Evolutionary conservation across 2,329 filamentous ascomycete species (phyloP), one percentile per base, ranked within the genome.

Genomic region (Ceratocystis huliohia): DNA sequence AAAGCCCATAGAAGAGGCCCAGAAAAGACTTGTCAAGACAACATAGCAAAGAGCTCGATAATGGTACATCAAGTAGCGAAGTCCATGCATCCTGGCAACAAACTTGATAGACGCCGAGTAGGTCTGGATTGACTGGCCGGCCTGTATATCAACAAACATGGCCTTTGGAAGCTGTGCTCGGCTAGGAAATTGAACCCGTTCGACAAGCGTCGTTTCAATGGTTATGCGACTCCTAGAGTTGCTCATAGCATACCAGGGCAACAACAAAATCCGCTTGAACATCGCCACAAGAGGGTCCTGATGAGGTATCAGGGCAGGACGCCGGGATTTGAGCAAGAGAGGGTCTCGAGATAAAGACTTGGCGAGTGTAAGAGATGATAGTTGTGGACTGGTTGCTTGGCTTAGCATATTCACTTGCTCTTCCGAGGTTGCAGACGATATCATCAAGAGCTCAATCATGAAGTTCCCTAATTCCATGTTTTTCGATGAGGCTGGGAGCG

Each of bases 391-490:
- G 7, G 30, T 41, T 41, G 65, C 64, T 7, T 65, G 59, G n/a
- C 53, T 25, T 5, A 56, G 17, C n/a, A 59, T 33, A 7, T 50
- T 41, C 10, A 46, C 53, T 17, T 37, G 28, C 13, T 28, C 57
- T 10, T 64, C 45, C 2, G 44, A 50, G 8, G 46, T 44, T 15
- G 64, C 25, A 10, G 50, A 57, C 15, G 66, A 57, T 10, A 63
- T 7, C 28, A 64, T 37, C 13, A 65, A 82, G 17, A 96, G 78
- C 61, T 89, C 87, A 20, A 97, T 78, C 94, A 99, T 99, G 79
- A 96, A 97, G 77, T 97, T 97, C 33, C 94, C 94, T 15, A 83
- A 82, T 1, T 82, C 82, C 25, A 88, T 76, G 72, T 99, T 99
- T 1, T 81, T 76, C 0, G 84, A 85, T 1, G 90, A 94, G 50